These are phyloP conservation scores for Ilyonectria sp. DNA, from an alignment of 2,329 filamentous ascomycete species.

Conservation along the genomic window DNA sequence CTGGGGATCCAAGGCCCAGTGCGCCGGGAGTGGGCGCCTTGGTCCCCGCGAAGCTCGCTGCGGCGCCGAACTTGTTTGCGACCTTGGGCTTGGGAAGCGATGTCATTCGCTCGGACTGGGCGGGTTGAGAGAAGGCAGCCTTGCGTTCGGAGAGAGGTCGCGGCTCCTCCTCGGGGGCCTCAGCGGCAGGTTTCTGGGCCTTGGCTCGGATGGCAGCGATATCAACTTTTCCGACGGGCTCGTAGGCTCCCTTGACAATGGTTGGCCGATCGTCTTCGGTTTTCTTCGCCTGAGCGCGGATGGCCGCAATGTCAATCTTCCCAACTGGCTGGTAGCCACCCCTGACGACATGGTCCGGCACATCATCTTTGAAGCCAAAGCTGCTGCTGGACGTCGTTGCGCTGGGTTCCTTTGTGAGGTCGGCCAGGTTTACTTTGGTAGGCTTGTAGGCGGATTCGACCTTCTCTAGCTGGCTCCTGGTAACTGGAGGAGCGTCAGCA, in stretches of 20 bases:
- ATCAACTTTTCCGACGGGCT: slow-evolving; percentile 96
- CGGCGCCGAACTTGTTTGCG: slow-evolving; percentile 86
- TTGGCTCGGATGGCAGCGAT: slow-evolving; percentile 93
- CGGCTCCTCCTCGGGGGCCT: slow-evolving; percentile 58
- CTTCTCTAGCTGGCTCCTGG: slow-evolving; percentile 89
- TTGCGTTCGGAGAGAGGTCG: slow-evolving; percentile 83
- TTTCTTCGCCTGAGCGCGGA: slow-evolving; percentile 81
- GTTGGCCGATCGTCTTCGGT: slow-evolving; percentile 84
- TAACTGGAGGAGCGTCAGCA: slow-evolving; percentile 90
- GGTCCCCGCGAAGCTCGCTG: slow-evolving; percentile 84
- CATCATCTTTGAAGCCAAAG: slow-evolving; percentile 62
- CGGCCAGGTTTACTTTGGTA: slow-evolving; percentile 93
- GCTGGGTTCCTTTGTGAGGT: slow-evolving; percentile 81
- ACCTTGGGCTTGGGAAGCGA: slow-evolving; percentile 95
- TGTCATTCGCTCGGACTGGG: slow-evolving; percentile 83
- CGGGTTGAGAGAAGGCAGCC: slow-evolving; percentile 75
- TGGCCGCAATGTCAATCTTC: slow-evolving; percentile 96
- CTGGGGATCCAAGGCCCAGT: slow-evolving; percentile 74
- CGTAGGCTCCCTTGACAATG: slow-evolving; percentile 91
- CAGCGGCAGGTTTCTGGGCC: slow-evolving; percentile 75
- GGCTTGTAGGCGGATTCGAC: slow-evolving; percentile 94
- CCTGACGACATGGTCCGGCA: slow-evolving; percentile 76
- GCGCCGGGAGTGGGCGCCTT: slow-evolving; percentile 86
- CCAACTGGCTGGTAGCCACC: slow-evolving; percentile 95
- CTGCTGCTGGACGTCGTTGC: slow-evolving; percentile 74